These are phyloP conservation scores for Brassica balearica DNA, from an alignment of 441 rosid species.

Conservation along the genomic window DNA sequence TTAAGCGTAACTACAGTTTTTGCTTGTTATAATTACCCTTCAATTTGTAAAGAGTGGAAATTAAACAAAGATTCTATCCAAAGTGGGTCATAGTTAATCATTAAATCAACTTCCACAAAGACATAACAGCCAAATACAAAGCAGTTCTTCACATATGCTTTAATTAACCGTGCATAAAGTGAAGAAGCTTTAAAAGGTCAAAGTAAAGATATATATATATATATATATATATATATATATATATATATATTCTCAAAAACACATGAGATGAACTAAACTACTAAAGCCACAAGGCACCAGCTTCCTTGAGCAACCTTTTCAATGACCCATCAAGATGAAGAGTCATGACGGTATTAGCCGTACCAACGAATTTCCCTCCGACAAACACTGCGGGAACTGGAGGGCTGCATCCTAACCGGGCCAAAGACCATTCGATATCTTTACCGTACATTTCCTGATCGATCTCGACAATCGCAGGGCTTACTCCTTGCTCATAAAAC, in stretches of 20 bases:
- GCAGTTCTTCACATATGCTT: conserved; percentile 38
- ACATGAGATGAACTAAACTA: conserved; percentile 8
- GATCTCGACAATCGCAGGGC: conserved; percentile 75
- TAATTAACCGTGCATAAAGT: conserved; percentile 21
- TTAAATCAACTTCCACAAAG: conserved; percentile 5
- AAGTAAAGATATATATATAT: not conserved
- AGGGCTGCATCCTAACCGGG: conserved; percentile 71
- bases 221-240: too few species aligned
- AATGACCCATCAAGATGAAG: conserved; percentile 83
- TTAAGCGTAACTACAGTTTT: not conserved
- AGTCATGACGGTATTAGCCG: conserved; percentile 80
- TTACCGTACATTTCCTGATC: conserved; percentile 72
- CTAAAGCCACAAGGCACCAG: conserved; percentile 87
- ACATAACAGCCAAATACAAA: conserved; percentile 18
- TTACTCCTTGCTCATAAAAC: conserved; percentile 89
- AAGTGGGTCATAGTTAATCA: conserved; percentile 1
- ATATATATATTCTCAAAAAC: not conserved
- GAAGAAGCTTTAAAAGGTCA: conserved; percentile 23
- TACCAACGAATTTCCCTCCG: conserved; percentile 78
- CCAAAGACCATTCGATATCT: conserved; percentile 80
- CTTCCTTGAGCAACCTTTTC: conserved; percentile 77
- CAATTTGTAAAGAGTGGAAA: not conserved
- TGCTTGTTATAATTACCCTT: not conserved
- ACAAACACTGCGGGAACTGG: conserved; percentile 80
- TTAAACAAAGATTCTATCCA: not conserved